A percentile compares a stretch with the other conserved stretches of the same genome.
Conservation (phyloP, 2,329 filamentous ascomycete genomes). For the Phyllosticta ampelicida region DNA sequence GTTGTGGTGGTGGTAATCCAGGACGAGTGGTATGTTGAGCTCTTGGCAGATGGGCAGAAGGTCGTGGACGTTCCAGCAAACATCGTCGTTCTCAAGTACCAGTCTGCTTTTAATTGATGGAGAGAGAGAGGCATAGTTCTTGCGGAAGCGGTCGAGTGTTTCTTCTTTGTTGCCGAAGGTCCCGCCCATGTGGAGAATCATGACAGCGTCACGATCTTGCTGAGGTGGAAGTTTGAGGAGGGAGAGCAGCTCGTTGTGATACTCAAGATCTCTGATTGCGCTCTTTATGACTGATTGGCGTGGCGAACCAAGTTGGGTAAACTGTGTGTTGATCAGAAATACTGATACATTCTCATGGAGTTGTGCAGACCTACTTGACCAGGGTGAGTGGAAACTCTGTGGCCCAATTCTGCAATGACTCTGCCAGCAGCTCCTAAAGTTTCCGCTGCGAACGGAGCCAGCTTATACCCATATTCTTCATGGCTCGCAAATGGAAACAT, state of each 20-base stretch:
- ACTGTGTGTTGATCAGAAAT: slow-evolving; percentile 37
- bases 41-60: slow-evolving; percentile 83
- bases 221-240: slow-evolving; percentile 69
- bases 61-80: slow-evolving; percentile 86
- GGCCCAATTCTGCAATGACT: slow-evolving; percentile 66
- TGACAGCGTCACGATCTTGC: slow-evolving; percentile 73
- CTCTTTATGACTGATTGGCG: slow-evolving; percentile 64
- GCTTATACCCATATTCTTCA: slow-evolving; percentile 70
- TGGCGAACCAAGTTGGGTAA: slow-evolving; percentile 82
- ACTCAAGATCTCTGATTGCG: slow-evolving; percentile 71
- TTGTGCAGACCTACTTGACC: slow-evolving; percentile 48
- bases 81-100: slow-evolving; percentile 90
- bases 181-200: slow-evolving; percentile 91
- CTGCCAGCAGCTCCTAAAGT: slow-evolving; percentile 65
- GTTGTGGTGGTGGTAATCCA: slow-evolving; percentile 94
- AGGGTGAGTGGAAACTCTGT: slow-evolving; percentile 81
- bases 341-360: slow-evolving; percentile 3
- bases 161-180: slow-evolving; percentile 77
- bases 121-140: slow-evolving; percentile 59
- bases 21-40: slow-evolving; percentile 81
- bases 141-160: slow-evolving; percentile 65
- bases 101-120: slow-evolving; percentile 65
- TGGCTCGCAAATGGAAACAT: slow-evolving; percentile 98
- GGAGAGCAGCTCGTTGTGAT: slow-evolving; percentile 75
- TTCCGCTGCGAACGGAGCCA: slow-evolving; percentile 73